Evolutionary conservation across 2,329 filamentous ascomycete species (phyloP), one percentile per base, ranked within the genome.

Genomic region (Xylariales sp.): DNA sequence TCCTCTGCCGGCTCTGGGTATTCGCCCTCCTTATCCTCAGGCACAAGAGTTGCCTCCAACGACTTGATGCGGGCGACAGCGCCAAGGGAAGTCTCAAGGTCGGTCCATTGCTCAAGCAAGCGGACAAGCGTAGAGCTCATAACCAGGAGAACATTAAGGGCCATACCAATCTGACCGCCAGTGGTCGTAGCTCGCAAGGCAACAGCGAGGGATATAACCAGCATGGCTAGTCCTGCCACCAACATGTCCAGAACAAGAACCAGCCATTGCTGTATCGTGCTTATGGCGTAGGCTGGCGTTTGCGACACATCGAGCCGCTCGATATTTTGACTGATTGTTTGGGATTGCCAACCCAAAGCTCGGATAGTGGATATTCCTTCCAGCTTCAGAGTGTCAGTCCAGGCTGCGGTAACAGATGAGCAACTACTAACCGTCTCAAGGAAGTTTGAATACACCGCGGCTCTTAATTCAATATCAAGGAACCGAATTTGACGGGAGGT

Each of bases 181-280:
- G 45, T 50, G 3, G 49, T 48, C 8, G 33, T 31, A 14, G 31
- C n/a, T 16, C 19, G 14, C 18, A 37, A 24, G 12, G 19, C 15
- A 3, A 69, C 63, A 3, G 66, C 63, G 4, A 71, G 53, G 14
- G 63, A 56, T 16, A 72, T 63, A 5, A 72, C 46, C 4, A 68
- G 44, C 4, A 66, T 57, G 2, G 66, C 65, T 31, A 71, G 59
- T 5, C 50, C 62, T 1, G 68, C 63, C 3, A 71, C 65, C 7
- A 74, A 51, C 31, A 76, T 51, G 44, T 76, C 70, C 8, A 77
- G 51, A 1, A 71, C 68, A 2, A 76, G 51, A 0, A 59, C 67
- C 1, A 76, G 55, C 71, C 71, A 76, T 18, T 66, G 58, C 45
- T 76, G 73, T 11, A 75, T 67, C 15, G 65, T 64, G 42, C 62